Evolutionary conservation across 352 stramenopile species (phyloP).

Genomic region (Globisporangium splendens): DNA sequence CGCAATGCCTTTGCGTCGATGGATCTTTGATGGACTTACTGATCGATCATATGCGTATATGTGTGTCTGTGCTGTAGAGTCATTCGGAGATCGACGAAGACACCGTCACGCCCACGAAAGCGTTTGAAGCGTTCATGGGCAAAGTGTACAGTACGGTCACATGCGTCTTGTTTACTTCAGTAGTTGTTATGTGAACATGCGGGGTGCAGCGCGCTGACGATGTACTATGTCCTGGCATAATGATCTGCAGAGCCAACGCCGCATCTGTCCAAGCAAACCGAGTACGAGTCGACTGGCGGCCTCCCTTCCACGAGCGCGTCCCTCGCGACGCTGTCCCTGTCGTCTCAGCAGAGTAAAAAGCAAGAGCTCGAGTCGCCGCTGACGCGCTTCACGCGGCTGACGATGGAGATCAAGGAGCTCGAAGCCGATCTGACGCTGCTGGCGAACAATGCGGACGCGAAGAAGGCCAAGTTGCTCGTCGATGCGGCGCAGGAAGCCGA

Average conservation of each 20-base stretch:
- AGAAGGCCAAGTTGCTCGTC: conserved; percentile 48
- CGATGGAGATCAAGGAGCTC: conserved; percentile 68
- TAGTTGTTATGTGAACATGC: too few species aligned
- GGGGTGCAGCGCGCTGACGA: not conserved
- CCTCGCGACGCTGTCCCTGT: not conserved
- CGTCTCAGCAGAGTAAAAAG: conserved; percentile 5
- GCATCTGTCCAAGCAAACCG: conserved; percentile 36
- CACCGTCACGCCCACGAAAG: conserved; percentile 39
- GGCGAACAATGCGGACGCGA: conserved; percentile 31
- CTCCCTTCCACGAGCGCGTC: not conserved
- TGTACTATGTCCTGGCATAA: conserved; percentile 1
- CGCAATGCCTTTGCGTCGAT: not conserved
- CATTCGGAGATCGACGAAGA: conserved; percentile 65
- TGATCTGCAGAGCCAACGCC: conserved; percentile 34
- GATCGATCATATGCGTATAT: not conserved
- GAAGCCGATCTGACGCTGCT: conserved; percentile 59
- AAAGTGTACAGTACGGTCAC: conserved; percentile 69
- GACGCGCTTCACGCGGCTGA: conserved; percentile 63
- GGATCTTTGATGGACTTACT: not conserved
- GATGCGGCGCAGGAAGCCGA: conserved; percentile 69
- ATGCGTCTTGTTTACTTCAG: conserved; percentile 1
- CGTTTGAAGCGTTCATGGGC: conserved; percentile 81
- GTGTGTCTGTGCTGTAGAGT: conserved; percentile 14
- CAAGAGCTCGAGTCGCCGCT: conserved; percentile 59
- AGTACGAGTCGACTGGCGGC: conserved; percentile 39